Conservation (phyloP, 345 rosid genomes). For the Salix suchowensis region DNA sequence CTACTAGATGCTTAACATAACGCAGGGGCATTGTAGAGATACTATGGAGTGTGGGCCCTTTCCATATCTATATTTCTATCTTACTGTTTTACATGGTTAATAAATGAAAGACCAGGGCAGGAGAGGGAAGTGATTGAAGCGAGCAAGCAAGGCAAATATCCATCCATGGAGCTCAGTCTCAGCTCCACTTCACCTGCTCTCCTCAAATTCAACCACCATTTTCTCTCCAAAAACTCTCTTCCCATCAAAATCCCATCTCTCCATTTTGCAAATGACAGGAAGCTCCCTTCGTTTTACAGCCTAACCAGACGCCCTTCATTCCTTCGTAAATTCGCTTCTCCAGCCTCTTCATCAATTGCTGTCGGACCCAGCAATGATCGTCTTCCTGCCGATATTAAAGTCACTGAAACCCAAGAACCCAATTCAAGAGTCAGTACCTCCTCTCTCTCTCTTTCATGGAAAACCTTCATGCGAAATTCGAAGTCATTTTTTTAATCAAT, state of each 20-base stretch:
- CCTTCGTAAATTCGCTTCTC: slow-evolving; percentile 9
- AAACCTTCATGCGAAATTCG: no score
- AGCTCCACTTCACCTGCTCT: slow-evolving; percentile 28
- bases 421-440: slow-evolving; percentile 44
- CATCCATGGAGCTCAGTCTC: slow-evolving; percentile 62
- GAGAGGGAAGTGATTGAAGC: no score
- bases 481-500: no score
- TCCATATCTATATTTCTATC: no score
- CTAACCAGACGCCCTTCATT: slow-evolving; percentile 25
- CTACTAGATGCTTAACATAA: no score
- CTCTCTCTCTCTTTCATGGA: neutral
- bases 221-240: slow-evolving; percentile 9
- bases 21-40: no score
- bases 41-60: no score
- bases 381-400: slow-evolving; percentile 65
- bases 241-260: slow-evolving; percentile 24
- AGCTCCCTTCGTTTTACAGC: slow-evolving; percentile 33
- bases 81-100: no score
- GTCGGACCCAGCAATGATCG: slow-evolving; percentile 39
- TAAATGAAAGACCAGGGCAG: no score
- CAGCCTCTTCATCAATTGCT: slow-evolving; percentile 39
- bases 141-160: neutral
- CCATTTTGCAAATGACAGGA: slow-evolving; percentile 19
- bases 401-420: slow-evolving; percentile 54
- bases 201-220: slow-evolving; percentile 16